Conservation (phyloP, 441 rosid genomes). For the Syzygium malaccense region DNA sequence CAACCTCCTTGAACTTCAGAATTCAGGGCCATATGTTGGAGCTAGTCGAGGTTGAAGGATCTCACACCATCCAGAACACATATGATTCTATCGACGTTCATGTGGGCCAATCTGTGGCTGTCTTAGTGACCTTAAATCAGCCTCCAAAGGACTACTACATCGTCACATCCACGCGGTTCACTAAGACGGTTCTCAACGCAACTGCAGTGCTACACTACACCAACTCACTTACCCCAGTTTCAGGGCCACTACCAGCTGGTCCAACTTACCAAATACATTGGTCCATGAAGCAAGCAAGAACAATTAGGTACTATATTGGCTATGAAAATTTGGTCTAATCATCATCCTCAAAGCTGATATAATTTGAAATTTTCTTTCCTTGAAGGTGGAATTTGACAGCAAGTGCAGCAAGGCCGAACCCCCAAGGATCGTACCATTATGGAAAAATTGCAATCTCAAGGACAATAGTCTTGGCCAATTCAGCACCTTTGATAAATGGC, state of each 20-base stretch:
- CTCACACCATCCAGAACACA: conserved; percentile 52
- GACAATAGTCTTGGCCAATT: conserved; percentile 41
- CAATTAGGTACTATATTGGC: conserved; percentile 41
- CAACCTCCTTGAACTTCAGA: conserved; percentile 69
- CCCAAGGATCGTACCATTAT: conserved; percentile 85
- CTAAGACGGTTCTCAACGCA: conserved; percentile 38
- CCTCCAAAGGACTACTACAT: conserved; percentile 46
- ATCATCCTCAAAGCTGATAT: not conserved
- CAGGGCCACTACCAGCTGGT: conserved; percentile 54
- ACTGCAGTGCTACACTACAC: conserved; percentile 49
- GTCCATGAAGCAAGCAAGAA: conserved; percentile 85
- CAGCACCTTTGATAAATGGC: conserved; percentile 29
- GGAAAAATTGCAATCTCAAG: conserved; percentile 42
- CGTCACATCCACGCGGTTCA: conserved; percentile 69
- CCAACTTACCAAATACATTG: conserved; percentile 68
- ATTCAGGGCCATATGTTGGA: conserved; percentile 68
- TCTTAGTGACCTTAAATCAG: conserved; percentile 34
- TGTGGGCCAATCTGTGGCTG: conserved; percentile 57
- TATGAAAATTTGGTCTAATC: too few relatives aligned
- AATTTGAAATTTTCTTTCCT: not conserved
- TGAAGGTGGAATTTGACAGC: conserved; percentile 69
- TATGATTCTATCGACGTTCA: conserved; percentile 72
- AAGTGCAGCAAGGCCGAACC: conserved; percentile 87
- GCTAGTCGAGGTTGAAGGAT: conserved; percentile 78
- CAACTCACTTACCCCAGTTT: conserved; percentile 38